Conservation (phyloP, 2,329 filamentous ascomycete species). For the Sclerotiophoma versabilis region DNA sequence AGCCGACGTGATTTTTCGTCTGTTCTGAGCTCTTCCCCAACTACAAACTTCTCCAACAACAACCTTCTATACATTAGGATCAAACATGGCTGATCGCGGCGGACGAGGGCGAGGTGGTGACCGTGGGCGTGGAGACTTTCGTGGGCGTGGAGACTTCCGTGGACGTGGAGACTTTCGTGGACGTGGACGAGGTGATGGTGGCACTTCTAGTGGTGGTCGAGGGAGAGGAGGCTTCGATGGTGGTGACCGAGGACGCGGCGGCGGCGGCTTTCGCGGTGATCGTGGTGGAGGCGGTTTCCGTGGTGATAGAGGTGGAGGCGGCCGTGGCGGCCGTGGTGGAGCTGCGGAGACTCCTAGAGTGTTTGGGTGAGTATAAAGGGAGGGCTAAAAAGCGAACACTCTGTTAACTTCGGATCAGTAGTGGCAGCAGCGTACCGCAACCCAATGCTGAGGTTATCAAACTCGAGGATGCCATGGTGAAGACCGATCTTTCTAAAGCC, state of each 20-base stretch:
- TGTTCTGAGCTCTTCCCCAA: background rate
- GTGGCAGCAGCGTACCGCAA: constrained; percentile 41
- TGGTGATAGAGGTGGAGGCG: constrained; percentile 20
- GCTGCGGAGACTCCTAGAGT: constrained; percentile 19
- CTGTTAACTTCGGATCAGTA: constrained; percentile 17
- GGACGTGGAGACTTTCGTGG: constrained; percentile 30
- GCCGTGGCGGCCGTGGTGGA: constrained; percentile 19
- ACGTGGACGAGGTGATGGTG: constrained; percentile 34
- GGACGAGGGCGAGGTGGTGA: constrained; percentile 22
- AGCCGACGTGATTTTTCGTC: background rate
- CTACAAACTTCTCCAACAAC: background rate
- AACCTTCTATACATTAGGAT: background rate
- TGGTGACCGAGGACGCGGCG: constrained; percentile 27
- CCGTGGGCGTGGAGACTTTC: constrained; percentile 32
- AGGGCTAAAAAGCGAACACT: background rate
- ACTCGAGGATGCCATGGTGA: constrained; percentile 43
- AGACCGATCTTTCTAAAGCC: constrained; percentile 29
- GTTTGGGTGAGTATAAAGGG: constrained; percentile 31
- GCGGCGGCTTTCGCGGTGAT: constrained; percentile 17
- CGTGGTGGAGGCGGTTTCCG: constrained; percentile 18
- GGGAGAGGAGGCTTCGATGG: constrained; percentile 16
- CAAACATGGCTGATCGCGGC: constrained; percentile 13
- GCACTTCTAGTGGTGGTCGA: constrained; percentile 25
- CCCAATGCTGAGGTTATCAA: constrained; percentile 42
- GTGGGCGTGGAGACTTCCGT: constrained; percentile 32